These are phyloP conservation scores for Fonticula alba DNA, from an alignment of 78 protist species.

Conservation along the genomic window DNA sequence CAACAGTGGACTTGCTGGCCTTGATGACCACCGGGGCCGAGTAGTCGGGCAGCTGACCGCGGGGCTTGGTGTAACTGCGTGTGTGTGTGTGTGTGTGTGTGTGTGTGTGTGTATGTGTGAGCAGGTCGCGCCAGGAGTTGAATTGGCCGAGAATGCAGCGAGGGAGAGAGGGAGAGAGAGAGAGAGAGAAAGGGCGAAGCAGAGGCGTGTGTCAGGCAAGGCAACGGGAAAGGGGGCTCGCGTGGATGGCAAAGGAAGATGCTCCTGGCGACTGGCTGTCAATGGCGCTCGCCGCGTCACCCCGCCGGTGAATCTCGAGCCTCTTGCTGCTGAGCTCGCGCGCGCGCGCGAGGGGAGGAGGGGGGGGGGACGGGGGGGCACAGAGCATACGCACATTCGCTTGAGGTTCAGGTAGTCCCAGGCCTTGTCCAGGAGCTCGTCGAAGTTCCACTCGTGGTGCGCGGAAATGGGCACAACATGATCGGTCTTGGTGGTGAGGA, in stretches of 20 bases:
- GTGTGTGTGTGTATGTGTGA: not conserved
- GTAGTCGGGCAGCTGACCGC: slow-evolving; percentile 94
- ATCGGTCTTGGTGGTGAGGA: not conserved
- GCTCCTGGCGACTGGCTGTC: no score
- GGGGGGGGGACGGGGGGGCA: not conserved
- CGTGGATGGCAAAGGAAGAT: no score
- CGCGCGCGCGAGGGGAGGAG: no score
- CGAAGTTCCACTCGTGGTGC: slow-evolving; percentile 87
- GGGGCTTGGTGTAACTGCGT: slow-evolving; percentile 89
- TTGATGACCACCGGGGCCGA: slow-evolving; percentile 82
- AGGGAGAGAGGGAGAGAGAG: not conserved
- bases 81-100: not conserved
- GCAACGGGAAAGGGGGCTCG: not conserved
- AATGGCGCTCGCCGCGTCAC: no score
- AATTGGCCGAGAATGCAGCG: not conserved
- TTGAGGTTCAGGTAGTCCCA: slow-evolving; percentile 84
- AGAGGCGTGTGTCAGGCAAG: not conserved
- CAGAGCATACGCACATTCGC: slow-evolving; percentile 49
- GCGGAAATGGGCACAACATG: slow-evolving; percentile 24
- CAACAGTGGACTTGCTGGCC: slow-evolving; percentile 32
- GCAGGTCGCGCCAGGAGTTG: not conserved
- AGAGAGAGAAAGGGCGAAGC: not conserved
- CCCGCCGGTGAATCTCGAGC: no score
- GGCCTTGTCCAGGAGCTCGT: slow-evolving; percentile 68
- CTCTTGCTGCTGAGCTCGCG: no score